Percentiles rank a stretch among this genome's conserved stretches.
phyloP scores from a whole-genome alignment of 192 early-diverging fungal species.

The Rhizophagus sp. region DNA sequence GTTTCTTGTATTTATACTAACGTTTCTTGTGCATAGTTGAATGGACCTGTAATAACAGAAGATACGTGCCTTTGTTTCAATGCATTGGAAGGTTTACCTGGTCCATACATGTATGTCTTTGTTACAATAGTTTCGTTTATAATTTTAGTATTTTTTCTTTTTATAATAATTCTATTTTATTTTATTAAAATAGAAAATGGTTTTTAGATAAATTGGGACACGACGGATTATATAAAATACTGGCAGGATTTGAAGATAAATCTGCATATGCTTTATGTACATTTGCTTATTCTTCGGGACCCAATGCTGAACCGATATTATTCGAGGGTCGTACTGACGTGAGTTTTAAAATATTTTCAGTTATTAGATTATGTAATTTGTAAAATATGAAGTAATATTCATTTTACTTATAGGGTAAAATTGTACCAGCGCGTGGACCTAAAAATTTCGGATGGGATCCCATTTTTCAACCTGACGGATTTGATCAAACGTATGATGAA shows the following conservation, averaged over 20 bases:
- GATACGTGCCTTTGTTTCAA: conserved; percentile 95
- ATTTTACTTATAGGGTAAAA: conserved; percentile 61
- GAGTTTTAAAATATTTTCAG: conserved; percentile 23
- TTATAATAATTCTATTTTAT: background rate
- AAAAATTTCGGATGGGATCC: conserved; percentile 95
- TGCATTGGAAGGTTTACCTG: conserved; percentile 89
- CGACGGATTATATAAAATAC: conserved; percentile 76
- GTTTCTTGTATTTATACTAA: background rate
- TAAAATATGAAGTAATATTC: too few relatives aligned
- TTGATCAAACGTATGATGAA: conserved; percentile 80
- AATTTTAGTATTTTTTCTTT: background rate
- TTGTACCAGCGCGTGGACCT: conserved; percentile 85
- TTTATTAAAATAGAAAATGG: conserved; percentile 78
- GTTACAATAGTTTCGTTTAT: background rate
- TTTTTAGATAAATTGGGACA: conserved; percentile 83
- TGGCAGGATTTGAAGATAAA: conserved; percentile 86
- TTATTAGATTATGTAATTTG: background rate
- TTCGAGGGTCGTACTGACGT: conserved; percentile 84
- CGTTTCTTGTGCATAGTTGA: conserved; percentile 42
- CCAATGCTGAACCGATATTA: conserved; percentile 75
- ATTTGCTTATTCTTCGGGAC: conserved; percentile 83
- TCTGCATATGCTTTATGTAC: conserved; percentile 90
- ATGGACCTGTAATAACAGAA: conserved; percentile 84
- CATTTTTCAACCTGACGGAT: conserved; percentile 85
- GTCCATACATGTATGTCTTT: conserved; percentile 72